Base-by-base conservation (phyloP, 2,329 filamentous ascomycete genomes). In the Hirsutella thompsonii region DNA sequence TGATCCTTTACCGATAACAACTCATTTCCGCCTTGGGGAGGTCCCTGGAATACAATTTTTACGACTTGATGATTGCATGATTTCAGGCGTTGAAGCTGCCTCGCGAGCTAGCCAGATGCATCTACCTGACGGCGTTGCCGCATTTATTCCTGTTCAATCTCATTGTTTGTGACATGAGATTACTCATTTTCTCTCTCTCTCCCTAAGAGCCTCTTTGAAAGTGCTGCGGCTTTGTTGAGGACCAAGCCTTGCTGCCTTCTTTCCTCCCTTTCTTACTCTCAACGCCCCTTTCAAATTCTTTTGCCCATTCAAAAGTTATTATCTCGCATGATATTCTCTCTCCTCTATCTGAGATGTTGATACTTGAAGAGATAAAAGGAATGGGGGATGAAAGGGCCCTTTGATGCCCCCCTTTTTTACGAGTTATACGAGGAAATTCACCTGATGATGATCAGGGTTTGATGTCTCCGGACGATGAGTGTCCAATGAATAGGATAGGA, bases 51-150 rank as follows among this genome's bases (percentile, higher is more conserved):
- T n/a, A n/a, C n/a, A n/a, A n/a, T n/a, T n/a, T n/a, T n/a, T n/a
- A n/a, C n/a, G n/a, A n/a, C n/a, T n/a, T 26, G 48, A 47, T 41
- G 46, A 52, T 11, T 21, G 28, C 13, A 30, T 21, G 28, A 23
- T 18, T 4, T 29, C 3, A 16, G 32, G 32, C 16, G 32, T 5
- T 14, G 16, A 33, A 18, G 32, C 32, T 33, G 32, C 32, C 32
- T 33, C n/a, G 30, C 30, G 13, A 13, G n/a, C n/a, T 16, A 9
- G 8, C 13, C 32, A 16, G n/a, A n/a, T n/a, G 4, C 14, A 14
- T 33, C 18, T 14, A n/a, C 5, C 14, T 16, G 32, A 14, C 32
- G 32, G 14, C 14, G 3, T 16, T 8, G 14, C 6, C 18, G 32
- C 32, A 16, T 8, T 33, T 8, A 16, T 33, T n/a, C 14, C n/a